Percentiles rank a stretch among this genome's conserved stretches.
Evolutionary conservation across 495 filamentous ascomycete genomes (phyloP).

Genomic region (Cladorrhinum samala): DNA sequence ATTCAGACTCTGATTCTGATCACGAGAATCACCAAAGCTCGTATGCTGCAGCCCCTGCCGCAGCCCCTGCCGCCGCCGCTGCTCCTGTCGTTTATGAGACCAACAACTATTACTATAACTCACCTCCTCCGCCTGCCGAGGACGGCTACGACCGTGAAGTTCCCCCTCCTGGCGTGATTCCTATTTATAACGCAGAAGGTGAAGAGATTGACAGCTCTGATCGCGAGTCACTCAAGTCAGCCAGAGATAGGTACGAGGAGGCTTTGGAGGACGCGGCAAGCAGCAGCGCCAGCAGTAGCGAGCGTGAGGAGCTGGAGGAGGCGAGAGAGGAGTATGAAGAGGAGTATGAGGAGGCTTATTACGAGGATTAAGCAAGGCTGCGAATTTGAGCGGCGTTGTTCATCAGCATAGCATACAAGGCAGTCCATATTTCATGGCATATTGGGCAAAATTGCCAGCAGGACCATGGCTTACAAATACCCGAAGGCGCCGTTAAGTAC

Average conservation of each 20-base stretch:
- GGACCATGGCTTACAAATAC: too few species aligned
- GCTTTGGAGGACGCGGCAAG: constrained; percentile 30
- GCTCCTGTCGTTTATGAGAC: constrained; percentile 20
- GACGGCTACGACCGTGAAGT: background rate
- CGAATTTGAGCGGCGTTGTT: background rate
- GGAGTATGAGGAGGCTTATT: constrained; percentile 45
- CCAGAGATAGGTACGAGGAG: constrained; percentile 34
- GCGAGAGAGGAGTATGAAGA: constrained; percentile 41
- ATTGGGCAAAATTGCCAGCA: too few species aligned
- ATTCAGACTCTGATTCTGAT: constrained; percentile 24
- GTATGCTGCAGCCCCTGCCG: constrained; percentile 2
- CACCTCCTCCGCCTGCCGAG: constrained; percentile 20
- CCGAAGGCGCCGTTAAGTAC: too few species aligned
- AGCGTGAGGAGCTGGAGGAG: constrained; percentile 37
- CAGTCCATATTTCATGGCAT: background rate
- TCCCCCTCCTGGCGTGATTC: constrained; percentile 17
- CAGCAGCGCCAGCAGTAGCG: constrained; percentile 38
- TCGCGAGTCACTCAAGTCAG: constrained; percentile 33
- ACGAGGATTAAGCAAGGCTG: constrained; percentile 19
- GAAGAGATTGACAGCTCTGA: constrained; percentile 35
- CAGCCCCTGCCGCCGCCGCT: constrained; percentile 1
- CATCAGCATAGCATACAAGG: background rate
- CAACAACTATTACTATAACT: constrained; percentile 21
- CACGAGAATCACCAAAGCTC: constrained; percentile 5
- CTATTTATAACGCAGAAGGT: constrained; percentile 26